Percentiles rank a stretch among this genome's conserved stretches.
These are phyloP conservation scores for Eragrostis nindensis DNA, from an alignment of 176 grass and related monocot genomes.

Conservation along the genomic window DNA sequence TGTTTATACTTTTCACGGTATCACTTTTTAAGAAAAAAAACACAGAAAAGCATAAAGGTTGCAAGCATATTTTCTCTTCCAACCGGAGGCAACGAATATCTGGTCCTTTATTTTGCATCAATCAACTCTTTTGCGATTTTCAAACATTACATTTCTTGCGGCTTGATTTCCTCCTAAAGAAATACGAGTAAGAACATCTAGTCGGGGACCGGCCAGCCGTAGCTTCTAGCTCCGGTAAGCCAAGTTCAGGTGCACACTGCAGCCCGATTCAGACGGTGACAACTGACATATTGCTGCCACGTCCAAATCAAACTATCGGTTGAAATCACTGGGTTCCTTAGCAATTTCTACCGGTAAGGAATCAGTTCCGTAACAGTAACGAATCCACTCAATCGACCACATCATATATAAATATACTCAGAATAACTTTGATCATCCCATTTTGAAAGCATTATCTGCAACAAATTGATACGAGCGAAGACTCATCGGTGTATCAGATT, in stretches of 20 bases:
- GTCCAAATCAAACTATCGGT: neutral
- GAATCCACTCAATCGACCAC: neutral
- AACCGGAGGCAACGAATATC: conserved; percentile 13
- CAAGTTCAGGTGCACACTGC: neutral
- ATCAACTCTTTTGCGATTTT: neutral
- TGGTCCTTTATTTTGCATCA: neutral
- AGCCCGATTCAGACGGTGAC: neutral
- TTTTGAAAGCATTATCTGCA: neutral
- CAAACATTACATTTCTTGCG: neutral
- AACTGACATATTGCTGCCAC: neutral
- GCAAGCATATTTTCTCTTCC: neutral
- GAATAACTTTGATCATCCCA: neutral
- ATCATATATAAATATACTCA: neutral
- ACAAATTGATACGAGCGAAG: neutral
- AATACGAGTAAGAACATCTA: neutral
- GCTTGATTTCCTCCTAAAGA: neutral
- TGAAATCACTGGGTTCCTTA: neutral
- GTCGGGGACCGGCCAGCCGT: neutral
- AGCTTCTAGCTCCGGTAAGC: neutral
- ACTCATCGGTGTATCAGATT: neutral
- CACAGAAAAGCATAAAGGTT: conserved; percentile 15
- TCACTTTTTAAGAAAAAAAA: neutral
- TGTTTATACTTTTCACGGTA: neutral
- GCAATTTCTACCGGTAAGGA: neutral
- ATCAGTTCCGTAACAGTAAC: neutral